Conservation (phyloP, 768 basidiomycete species). For the Psilocybe tampanensis region DNA sequence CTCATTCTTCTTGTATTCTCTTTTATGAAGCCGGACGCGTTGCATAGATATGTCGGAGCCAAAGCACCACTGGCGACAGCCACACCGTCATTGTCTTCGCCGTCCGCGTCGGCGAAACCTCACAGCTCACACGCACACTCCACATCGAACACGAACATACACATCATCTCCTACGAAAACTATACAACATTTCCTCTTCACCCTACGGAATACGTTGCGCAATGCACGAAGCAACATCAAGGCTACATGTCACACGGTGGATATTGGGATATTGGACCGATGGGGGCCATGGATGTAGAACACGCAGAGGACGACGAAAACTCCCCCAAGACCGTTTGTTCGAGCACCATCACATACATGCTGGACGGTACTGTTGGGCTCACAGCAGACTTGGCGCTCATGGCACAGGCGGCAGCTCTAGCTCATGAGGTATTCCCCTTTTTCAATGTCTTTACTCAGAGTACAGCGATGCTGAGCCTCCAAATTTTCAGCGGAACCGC, state of each 20-base stretch:
- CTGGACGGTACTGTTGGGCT: conserved; percentile 68
- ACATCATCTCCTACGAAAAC: conserved; percentile 54
- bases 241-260: conserved; percentile 49
- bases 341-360: conserved; percentile 73
- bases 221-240: conserved; percentile 54
- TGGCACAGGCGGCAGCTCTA: conserved; percentile 68
- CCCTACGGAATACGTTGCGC: conserved; percentile 53
- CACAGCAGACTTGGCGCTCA: conserved; percentile 63
- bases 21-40: conserved; percentile 46
- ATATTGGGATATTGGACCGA: conserved; percentile 50
- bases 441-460: conserved; percentile 2
- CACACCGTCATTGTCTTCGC: conserved; percentile 11
- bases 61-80: conserved; percentile 17
- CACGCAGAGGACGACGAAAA: conserved; percentile 25
- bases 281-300: conserved; percentile 39
- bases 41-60: conserved; percentile 48
- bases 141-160: conserved; percentile 13
- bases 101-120: conserved; percentile 15
- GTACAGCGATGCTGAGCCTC: neutral
- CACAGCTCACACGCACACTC: conserved; percentile 15
- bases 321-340: conserved; percentile 39
- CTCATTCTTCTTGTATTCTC: conserved; percentile 54
- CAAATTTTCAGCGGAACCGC: conserved; percentile 49
- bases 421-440: conserved; percentile 58
- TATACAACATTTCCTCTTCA: conserved; percentile 62